Conservation (phyloP, 345 rosid genomes). For the Eucalyptus coolabah region DNA sequence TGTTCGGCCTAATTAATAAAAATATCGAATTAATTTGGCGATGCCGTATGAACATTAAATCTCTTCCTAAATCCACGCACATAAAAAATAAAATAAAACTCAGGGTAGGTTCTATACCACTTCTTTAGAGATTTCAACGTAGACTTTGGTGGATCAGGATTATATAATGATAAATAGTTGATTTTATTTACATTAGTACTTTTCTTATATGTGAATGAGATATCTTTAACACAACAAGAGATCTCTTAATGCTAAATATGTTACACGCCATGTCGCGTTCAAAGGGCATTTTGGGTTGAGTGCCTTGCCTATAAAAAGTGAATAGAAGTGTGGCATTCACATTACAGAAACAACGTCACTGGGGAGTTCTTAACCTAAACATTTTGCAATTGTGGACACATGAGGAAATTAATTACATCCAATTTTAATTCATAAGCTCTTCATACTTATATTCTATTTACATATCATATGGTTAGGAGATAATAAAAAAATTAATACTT, state of each 20-base stretch:
- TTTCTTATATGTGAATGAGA: rapidly evolving
- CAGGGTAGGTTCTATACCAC: rapidly evolving
- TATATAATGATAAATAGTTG: neutral
- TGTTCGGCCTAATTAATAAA: neutral
- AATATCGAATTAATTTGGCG: neutral
- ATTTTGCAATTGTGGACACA: rapidly evolving
- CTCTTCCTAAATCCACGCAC: neutral
- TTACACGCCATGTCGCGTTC: rapidly evolving
- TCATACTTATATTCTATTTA: neutral
- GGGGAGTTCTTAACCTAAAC: rapidly evolving
- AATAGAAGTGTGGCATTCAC: rapidly evolving
- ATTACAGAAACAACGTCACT: rapidly evolving
- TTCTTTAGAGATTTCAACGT: rapidly evolving
- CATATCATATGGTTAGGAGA: neutral
- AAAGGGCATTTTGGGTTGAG: rapidly evolving
- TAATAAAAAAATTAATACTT: neutral
- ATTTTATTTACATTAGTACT: neutral
- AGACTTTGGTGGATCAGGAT: neutral
- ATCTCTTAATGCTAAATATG: rapidly evolving
- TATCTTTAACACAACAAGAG: rapidly evolving
- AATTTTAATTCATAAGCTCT: neutral
- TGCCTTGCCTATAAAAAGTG: neutral
- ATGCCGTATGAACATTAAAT: neutral
- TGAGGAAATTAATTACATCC: neutral
- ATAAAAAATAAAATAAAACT: too few species aligned